phyloP scores from a whole-genome alignment of 352 stramenopile species.

The Phytophthora agathidicida region DNA sequence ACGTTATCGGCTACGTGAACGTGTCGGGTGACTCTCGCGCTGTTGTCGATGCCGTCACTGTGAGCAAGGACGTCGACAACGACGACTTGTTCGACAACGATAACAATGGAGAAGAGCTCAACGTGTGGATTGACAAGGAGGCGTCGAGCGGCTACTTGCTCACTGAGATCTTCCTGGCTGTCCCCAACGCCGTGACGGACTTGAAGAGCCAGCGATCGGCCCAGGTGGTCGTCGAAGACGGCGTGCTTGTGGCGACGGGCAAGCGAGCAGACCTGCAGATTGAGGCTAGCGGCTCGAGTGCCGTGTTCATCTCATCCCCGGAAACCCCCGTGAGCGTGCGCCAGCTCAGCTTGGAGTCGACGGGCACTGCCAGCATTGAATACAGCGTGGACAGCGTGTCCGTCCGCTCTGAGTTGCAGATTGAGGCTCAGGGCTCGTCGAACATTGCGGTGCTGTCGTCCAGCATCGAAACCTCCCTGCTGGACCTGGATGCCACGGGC shows the following conservation, averaged over 20 bases:
- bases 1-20: constrained; percentile 33
- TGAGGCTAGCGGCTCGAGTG: constrained; percentile 15
- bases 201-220: constrained; percentile 25
- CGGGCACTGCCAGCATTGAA: constrained; percentile 17
- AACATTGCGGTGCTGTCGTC: constrained; percentile 21
- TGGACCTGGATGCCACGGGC: constrained; percentile 18
- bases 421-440: constrained; percentile 14
- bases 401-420: constrained; percentile 11
- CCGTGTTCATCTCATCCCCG: constrained; percentile 23
- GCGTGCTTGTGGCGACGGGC: constrained; percentile 14
- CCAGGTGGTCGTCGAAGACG: constrained; percentile 27
- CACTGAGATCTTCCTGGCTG: constrained; percentile 34
- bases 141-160: constrained; percentile 22
- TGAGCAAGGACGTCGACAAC: constrained; percentile 22
- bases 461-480: constrained; percentile 2
- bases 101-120: constrained; percentile 22
- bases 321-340: constrained; percentile 19
- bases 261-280: constrained; percentile 19
- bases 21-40: constrained; percentile 23
- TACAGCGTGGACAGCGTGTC: constrained; percentile 17
- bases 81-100: constrained; percentile 19
- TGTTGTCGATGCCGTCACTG: constrained; percentile 23
- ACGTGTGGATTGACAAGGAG: constrained; percentile 15
- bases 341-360: constrained; percentile 18
- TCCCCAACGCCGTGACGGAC: constrained; percentile 14